These are phyloP conservation scores for Omphalotus guepiniiformis DNA, from an alignment of 768 basidiomycete species.

Conservation along the genomic window DNA sequence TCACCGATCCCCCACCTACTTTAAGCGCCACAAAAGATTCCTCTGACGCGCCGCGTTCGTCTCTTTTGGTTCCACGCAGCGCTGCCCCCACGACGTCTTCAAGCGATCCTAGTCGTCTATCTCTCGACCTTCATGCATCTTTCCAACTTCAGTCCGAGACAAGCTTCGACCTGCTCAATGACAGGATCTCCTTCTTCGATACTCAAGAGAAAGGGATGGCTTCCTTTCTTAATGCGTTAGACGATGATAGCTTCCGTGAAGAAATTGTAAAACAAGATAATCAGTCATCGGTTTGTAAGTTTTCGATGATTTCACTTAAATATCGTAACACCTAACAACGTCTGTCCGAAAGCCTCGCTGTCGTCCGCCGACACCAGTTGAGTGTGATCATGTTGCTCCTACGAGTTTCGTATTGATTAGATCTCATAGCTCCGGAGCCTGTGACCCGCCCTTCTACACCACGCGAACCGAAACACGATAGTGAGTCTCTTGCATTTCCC, in stretches of 20 bases:
- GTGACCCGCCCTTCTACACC: not conserved
- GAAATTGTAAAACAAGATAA: no score
- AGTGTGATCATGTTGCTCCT: no score
- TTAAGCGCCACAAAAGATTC: conserved; percentile 10
- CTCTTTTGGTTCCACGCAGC: conserved; percentile 22
- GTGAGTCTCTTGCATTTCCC: not conserved
- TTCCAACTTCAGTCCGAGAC: conserved; percentile 46
- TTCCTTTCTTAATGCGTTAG: conserved; percentile 30
- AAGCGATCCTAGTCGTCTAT: conserved; percentile 31
- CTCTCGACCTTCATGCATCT: conserved; percentile 43
- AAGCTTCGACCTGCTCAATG: conserved; percentile 49
- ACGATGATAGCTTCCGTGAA: conserved; percentile 41
- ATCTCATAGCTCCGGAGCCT: no score
- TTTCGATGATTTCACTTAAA: no score
- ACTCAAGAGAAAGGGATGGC: conserved; percentile 25
- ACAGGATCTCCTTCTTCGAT: conserved; percentile 44
- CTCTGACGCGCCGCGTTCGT: conserved; percentile 3
- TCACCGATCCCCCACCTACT: conserved; percentile 14
- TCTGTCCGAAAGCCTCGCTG: no score
- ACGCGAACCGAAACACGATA: not conserved
- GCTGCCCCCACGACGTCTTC: conserved; percentile 13
- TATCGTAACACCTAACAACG: no score
- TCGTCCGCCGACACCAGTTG: no score
- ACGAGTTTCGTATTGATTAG: no score
- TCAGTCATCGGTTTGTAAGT: no score